These are phyloP conservation scores for Pyrus communis DNA, from an alignment of 306 rosid species.

Conservation along the genomic window DNA sequence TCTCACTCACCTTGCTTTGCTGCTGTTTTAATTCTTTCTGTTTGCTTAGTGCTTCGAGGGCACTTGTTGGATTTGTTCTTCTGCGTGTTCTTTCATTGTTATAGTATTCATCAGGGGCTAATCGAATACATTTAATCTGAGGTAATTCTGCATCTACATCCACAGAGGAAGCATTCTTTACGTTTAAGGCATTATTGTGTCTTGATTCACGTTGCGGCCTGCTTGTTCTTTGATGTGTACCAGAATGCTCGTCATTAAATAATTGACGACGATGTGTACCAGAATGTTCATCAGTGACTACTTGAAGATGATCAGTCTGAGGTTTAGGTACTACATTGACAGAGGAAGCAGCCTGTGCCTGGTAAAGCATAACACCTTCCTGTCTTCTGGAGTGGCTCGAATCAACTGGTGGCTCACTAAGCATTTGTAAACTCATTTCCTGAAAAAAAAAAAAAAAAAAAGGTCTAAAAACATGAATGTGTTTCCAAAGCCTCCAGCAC, in stretches of 20 bases:
- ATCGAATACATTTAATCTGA: not conserved
- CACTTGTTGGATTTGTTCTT: not conserved
- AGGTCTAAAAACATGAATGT: not conserved
- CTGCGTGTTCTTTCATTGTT: not conserved
- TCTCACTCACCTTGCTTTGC: slow-evolving; percentile 45
- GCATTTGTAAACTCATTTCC: not conserved
- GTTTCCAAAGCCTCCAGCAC: slow-evolving; percentile 12
- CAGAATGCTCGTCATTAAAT: too few species aligned
- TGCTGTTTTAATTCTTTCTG: not conserved
- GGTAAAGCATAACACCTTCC: not conserved
- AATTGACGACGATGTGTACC: too few species aligned
- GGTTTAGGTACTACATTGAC: slow-evolving; percentile 2
- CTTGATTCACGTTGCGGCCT: slow-evolving; percentile 11
- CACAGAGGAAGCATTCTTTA: not conserved
- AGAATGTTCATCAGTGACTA: not conserved
- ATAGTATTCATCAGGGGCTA: not conserved
- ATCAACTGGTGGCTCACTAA: slow-evolving; percentile 5
- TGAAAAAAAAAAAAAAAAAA: not conserved
- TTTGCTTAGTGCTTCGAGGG: not conserved
- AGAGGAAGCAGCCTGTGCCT: slow-evolving; percentile 17
- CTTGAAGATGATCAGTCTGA: not conserved
- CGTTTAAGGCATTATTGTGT: not conserved
- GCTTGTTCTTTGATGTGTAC: not conserved
- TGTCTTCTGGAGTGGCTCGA: not conserved
- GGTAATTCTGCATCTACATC: not conserved